Evolutionary conservation across 2,329 filamentous ascomycete genomes (phyloP).

Genomic region (Fusarium floridanum): DNA sequence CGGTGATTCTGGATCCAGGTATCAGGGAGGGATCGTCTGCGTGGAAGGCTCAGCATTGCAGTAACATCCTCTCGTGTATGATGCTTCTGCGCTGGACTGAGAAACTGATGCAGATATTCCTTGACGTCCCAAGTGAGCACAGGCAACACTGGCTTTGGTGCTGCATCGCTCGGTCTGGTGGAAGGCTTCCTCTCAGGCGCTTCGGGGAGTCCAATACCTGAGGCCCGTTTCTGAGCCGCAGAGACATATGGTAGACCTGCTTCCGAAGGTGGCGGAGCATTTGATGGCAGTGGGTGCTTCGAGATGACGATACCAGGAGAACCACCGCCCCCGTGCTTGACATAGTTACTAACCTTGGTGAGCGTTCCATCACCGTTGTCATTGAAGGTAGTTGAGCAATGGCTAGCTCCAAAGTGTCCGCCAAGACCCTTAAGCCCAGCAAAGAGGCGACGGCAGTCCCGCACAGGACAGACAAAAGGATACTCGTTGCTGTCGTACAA

Average conservation of each 20-base stretch:
- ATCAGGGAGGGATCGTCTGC: conserved; percentile 43
- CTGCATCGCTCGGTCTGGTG: not conserved
- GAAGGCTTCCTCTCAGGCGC: conserved; percentile 7
- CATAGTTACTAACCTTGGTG: conserved; percentile 46
- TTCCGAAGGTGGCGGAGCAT: conserved; percentile 35
- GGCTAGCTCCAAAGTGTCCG: conserved; percentile 45
- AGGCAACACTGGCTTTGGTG: not conserved
- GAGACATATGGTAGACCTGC: conserved; percentile 28
- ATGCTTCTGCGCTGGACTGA: conserved; percentile 34
- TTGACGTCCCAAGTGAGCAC: conserved; percentile 13
- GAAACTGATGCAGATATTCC: conserved; percentile 41
- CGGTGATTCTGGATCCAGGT: conserved; percentile 45
- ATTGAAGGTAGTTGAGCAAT: conserved; percentile 50
- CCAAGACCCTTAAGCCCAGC: conserved; percentile 36
- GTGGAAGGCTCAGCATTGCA: conserved; percentile 39
- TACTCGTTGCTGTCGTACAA: conserved; percentile 35
- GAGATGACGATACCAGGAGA: conserved; percentile 49
- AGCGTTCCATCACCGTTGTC: conserved; percentile 59
- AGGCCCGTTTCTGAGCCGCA: conserved; percentile 11
- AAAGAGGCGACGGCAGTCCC: conserved; percentile 52
- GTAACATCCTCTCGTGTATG: conserved; percentile 43
- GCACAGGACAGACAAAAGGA: conserved; percentile 55
- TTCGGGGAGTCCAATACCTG: not conserved
- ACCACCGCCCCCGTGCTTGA: conserved; percentile 26
- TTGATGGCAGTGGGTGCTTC: conserved; percentile 36